Base-by-base conservation (phyloP, 495 filamentous ascomycete species). In the Aspergillus biplanus region DNA sequence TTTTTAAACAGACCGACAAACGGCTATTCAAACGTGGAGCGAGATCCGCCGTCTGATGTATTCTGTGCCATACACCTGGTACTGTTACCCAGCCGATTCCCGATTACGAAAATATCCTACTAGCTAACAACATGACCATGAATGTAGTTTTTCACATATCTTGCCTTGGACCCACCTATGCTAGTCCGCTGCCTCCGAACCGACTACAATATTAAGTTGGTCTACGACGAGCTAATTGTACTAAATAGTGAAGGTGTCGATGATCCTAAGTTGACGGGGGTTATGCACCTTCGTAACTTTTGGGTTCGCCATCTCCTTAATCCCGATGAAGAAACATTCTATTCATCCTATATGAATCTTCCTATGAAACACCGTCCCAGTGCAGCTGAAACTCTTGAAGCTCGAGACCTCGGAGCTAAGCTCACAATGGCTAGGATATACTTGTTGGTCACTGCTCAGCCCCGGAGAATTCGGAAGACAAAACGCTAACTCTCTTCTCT, bases 281-380 rank as follows among this genome's bases (percentile, higher is more conserved):
- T 75, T 7, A 39, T 78, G 42, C 68, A 77, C n/a, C 69, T 76
- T 13, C 73, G 76, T 11, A 73, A 70, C 56, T 78, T 78, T 53
- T 80, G 77, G 77, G 69, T 73, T 27, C 70, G 71, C 7, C 76
- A 80, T 56, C 52, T 80, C 3, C 54, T 75, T 18, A 73, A 65
- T n/a, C 27, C 62, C 0, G 52, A 56, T 4, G 70, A 73, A 34
- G 52, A 65, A 0, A 75, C 66, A 3, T 78, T 70, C 55, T 58
- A 65, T 47, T 50, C 65, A 0, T 69, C 72, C 6, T 78, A 73
- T 56, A 49, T 49, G 3, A 56, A 27, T 6, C 55, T 76, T 8
- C 37, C 61, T 0, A 49, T 55, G 3, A n/a, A 21, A 4, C 11
- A 63, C 7, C 74, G 56, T 34, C 77, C 73, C 13, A 61, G 63